These are phyloP conservation scores for Candida bentonensis DNA, from an alignment of 805 yeast genomes.

Conservation along the genomic window DNA sequence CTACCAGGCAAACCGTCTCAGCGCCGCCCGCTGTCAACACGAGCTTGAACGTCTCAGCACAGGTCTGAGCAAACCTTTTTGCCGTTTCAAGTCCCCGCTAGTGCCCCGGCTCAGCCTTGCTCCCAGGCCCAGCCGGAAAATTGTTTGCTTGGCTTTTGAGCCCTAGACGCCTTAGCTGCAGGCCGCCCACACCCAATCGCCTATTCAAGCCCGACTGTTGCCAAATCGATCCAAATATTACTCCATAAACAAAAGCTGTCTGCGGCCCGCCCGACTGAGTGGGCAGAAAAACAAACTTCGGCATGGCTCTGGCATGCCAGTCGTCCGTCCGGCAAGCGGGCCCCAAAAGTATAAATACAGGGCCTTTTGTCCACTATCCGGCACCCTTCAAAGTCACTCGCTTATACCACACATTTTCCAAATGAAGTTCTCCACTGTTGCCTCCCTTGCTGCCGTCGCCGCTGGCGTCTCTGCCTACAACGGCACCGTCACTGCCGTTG, in stretches of 20 bases:
- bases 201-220: background rate
- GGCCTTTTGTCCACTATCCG: background rate
- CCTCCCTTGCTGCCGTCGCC: constrained; percentile 3
- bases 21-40: too few species aligned
- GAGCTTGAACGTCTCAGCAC: too few species aligned
- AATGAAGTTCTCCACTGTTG: constrained; percentile 10
- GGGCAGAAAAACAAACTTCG: background rate
- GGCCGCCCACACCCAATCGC: background rate
- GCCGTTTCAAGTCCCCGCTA: too few species aligned
- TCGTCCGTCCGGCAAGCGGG: too few species aligned
- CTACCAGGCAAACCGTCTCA: too few species aligned
- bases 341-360: background rate
- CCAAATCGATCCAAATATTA: constrained; percentile 1
- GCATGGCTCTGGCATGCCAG: too few species aligned
- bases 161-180: too few species aligned
- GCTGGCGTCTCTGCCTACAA: constrained; percentile 3
- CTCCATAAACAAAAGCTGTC: background rate
- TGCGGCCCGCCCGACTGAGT: background rate
- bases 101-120: too few species aligned
- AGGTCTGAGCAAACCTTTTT: too few species aligned
- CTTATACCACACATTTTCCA: background rate
- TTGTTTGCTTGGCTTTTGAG: too few species aligned
- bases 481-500: constrained; percentile 1
- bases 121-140: too few species aligned
- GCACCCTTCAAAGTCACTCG: too few species aligned